phyloP scores from a whole-genome alignment of 2,329 filamentous ascomycete species.

The Nakataea oryzae region DNA sequence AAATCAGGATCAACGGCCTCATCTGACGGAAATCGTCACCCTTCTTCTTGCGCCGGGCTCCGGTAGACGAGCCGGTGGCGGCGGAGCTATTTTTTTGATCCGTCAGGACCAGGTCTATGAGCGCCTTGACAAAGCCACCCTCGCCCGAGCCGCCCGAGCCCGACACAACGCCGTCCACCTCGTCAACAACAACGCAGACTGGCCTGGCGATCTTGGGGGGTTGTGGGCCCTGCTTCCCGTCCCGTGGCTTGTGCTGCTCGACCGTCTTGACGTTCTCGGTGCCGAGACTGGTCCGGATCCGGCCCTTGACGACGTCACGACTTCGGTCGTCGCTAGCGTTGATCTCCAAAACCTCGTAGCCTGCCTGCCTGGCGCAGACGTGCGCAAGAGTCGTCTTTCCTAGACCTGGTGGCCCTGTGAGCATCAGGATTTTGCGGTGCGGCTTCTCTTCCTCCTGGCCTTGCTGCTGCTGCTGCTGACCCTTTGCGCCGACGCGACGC shows the following conservation, averaged over 20 bases:
- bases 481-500: slow-evolving; percentile 13
- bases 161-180: slow-evolving; percentile 87
- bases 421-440: slow-evolving; percentile 78
- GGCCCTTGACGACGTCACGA: slow-evolving; percentile 76
- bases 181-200: slow-evolving; percentile 88
- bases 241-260: slow-evolving; percentile 36
- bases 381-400: slow-evolving; percentile 96
- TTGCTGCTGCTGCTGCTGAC: slow-evolving; percentile 30
- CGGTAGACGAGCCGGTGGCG: slow-evolving; percentile 12
- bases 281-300: slow-evolving; percentile 83
- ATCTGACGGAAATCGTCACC: slow-evolving; percentile 80
- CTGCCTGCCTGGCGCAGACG: slow-evolving; percentile 88
- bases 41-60: slow-evolving; percentile 46
- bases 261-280: slow-evolving; percentile 87
- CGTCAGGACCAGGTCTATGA: slow-evolving; percentile 79
- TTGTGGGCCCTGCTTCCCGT: slow-evolving; percentile 19
- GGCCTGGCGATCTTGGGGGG: slow-evolving; percentile 68
- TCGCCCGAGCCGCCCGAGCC: slow-evolving; percentile 71
- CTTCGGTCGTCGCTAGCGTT: slow-evolving; percentile 96
- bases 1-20: slow-evolving; percentile 84
- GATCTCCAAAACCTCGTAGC: slow-evolving; percentile 94
- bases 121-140: slow-evolving; percentile 87
- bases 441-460: slow-evolving; percentile 57
- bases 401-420: slow-evolving; percentile 85
- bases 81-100: slow-evolving; percentile 67